Conservation (phyloP, 805 yeast species). For the Yarrowia sp. region DNA sequence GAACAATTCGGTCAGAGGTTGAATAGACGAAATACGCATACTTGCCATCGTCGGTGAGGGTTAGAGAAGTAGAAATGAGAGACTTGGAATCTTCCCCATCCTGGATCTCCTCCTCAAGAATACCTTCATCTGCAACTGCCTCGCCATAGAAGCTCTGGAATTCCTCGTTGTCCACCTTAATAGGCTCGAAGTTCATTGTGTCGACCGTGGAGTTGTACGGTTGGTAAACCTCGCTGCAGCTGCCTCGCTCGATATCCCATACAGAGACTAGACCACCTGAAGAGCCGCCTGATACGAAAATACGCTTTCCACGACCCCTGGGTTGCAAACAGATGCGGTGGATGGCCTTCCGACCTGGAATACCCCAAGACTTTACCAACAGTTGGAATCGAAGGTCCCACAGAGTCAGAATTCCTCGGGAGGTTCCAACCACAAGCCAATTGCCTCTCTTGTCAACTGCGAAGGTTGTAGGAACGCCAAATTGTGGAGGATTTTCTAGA, state of each 20-base stretch:
- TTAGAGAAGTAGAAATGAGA: slow-evolving; percentile 7
- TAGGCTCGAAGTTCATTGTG: slow-evolving; percentile 25
- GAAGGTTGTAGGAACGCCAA: slow-evolving; percentile 65
- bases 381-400: slow-evolving; percentile 78
- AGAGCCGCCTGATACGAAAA: slow-evolving; percentile 67
- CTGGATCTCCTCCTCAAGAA: slow-evolving; percentile 3
- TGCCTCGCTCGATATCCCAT: slow-evolving; percentile 69
- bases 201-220: slow-evolving; percentile 30
- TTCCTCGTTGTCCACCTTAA: slow-evolving; percentile 15
- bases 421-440: slow-evolving; percentile 75
- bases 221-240: slow-evolving; percentile 49
- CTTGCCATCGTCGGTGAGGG: slow-evolving; percentile 15
- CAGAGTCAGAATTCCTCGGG: slow-evolving; percentile 65
- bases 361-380: slow-evolving; percentile 58
- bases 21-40: slow-evolving; percentile 1
- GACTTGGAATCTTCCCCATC: slow-evolving; percentile 15
- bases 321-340: slow-evolving; percentile 48
- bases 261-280: slow-evolving; percentile 57
- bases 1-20: slow-evolving; percentile 32
- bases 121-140: slow-evolving; percentile 5
- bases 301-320: slow-evolving; percentile 43
- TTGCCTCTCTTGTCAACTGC: slow-evolving; percentile 50
- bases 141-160: slow-evolving; percentile 19
- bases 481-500: slow-evolving; percentile 49
- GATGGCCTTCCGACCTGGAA: slow-evolving; percentile 52